phyloP scores from a whole-genome alignment of 2,329 filamentous ascomycete genomes.

The Emmonsiellopsis sp. region DNA sequence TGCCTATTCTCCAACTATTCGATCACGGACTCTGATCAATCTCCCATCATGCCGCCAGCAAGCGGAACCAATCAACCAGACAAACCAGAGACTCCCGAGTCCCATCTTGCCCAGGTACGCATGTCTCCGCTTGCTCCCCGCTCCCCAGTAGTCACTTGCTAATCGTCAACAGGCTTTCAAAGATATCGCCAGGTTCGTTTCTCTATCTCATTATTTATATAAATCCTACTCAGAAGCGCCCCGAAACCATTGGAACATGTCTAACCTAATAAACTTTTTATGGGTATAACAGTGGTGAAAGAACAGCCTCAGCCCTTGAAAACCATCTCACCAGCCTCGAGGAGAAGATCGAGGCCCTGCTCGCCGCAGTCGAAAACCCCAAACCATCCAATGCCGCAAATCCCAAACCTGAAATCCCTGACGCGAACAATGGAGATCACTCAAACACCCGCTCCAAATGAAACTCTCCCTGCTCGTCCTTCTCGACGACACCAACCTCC shows the following conservation, averaged over 20 bases:
- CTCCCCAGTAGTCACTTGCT: not conserved
- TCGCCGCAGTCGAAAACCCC: constrained; percentile 15
- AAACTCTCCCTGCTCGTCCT: constrained; percentile 62
- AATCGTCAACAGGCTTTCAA: constrained; percentile 20
- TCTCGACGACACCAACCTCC: constrained; percentile 78
- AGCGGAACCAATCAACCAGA: not conserved
- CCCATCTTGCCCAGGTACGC: constrained; percentile 10
- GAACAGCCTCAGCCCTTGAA: constrained; percentile 47
- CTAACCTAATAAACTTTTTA: not conserved
- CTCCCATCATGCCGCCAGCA: not conserved
- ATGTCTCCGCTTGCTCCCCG: not conserved
- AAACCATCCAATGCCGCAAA: not conserved
- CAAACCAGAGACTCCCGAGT: not conserved
- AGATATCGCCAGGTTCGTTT: constrained; percentile 21
- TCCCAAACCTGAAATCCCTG: constrained; percentile 1
- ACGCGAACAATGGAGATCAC: constrained; percentile 4
- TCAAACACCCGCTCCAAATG: constrained; percentile 33
- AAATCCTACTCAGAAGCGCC: not conserved
- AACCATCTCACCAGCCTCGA: constrained; percentile 46
- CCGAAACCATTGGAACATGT: not conserved
- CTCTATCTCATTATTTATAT: not conserved
- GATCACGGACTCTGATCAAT: not conserved
- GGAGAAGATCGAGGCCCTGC: constrained; percentile 38
- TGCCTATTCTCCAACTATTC: no score
- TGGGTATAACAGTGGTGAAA: constrained; percentile 39